A percentile compares a stretch with the other conserved stretches of the same genome.
Conservation (phyloP, 2,329 filamentous ascomycete genomes). For the Colletotrichum theobromicola region DNA sequence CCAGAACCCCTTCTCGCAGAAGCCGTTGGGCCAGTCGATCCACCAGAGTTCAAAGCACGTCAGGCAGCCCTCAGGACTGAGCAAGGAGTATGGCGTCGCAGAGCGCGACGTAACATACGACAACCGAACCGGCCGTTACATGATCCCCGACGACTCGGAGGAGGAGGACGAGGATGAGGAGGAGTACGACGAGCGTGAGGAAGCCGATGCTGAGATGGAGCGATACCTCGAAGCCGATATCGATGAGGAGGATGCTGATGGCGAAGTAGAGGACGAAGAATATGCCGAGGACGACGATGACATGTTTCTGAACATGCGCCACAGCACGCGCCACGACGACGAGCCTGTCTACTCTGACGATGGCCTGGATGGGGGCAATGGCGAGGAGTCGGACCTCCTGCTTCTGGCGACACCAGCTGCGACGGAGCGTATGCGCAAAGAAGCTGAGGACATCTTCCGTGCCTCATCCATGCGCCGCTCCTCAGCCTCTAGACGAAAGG, state of each 20-base stretch:
- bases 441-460: constrained; percentile 62
- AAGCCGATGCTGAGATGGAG: constrained; percentile 39
- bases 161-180: constrained; percentile 31
- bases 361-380: constrained; percentile 25
- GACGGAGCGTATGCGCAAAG: constrained; percentile 55
- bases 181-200: constrained; percentile 33
- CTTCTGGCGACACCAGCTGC: constrained; percentile 62
- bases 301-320: constrained; percentile 54
- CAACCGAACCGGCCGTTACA: constrained; percentile 26
- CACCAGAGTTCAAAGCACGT: constrained; percentile 33
- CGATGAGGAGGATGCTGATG: constrained; percentile 35
- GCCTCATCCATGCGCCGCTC: constrained; percentile 54
- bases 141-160: constrained; percentile 34
- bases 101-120: constrained; percentile 1
- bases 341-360: constrained; percentile 23
- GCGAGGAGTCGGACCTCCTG: constrained; percentile 56
- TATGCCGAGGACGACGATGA: constrained; percentile 49
- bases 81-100: constrained; percentile 41
- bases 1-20: constrained; percentile 43
- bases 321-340: constrained; percentile 33
- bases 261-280: constrained; percentile 42
- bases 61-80: constrained; percentile 57
- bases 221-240: constrained; percentile 40
- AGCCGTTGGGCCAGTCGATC: constrained; percentile 55
- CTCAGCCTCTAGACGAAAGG: constrained; percentile 49